A percentile compares a stretch with the other conserved stretches of the same genome.
phyloP scores from a whole-genome alignment of 1,139 yeast species.

The Blastobotrys capitulatus region DNA sequence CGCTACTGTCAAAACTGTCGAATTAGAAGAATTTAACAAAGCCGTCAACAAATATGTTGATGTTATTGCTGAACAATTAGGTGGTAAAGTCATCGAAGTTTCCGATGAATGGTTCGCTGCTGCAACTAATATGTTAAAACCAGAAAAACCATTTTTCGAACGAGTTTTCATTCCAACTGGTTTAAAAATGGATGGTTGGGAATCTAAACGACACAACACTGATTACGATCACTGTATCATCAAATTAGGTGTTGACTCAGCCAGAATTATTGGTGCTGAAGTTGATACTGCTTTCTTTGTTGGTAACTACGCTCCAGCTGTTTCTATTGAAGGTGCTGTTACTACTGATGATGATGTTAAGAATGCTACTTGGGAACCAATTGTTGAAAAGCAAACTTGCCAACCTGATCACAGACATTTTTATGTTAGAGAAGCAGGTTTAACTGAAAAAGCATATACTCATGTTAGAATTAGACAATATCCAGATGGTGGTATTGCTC shows the following conservation, averaged over 20 bases:
- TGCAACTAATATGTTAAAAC: conserved; percentile 81
- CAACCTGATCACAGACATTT: conserved; percentile 87
- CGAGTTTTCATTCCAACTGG: conserved; percentile 77
- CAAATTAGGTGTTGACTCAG: conserved; percentile 78
- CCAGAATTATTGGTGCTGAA: conserved; percentile 74
- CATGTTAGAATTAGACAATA: conserved; percentile 84
- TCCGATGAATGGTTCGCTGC: conserved; percentile 96
- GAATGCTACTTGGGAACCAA: conserved; percentile 56
- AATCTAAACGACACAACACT: conserved; percentile 87
- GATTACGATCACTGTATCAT: conserved; percentile 84
- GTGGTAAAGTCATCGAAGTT: conserved; percentile 61
- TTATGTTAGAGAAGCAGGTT: conserved; percentile 46
- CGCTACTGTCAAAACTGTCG: not conserved
- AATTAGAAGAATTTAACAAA: conserved; percentile 6
- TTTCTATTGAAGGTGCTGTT: conserved; percentile 74
- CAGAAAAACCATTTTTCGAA: conserved; percentile 73
- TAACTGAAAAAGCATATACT: conserved; percentile 60
- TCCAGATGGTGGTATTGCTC: conserved; percentile 94
- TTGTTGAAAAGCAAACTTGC: conserved; percentile 69
- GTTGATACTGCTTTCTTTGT: conserved; percentile 89
- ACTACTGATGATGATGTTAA: conserved; percentile 33
- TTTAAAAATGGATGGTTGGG: conserved; percentile 88
- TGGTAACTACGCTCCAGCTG: conserved; percentile 91
- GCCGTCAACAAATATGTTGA: conserved; percentile 27
- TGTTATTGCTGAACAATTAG: conserved; percentile 79